Base-by-base conservation (phyloP, 305 asterid species). In the Striga hermonthica region DNA sequence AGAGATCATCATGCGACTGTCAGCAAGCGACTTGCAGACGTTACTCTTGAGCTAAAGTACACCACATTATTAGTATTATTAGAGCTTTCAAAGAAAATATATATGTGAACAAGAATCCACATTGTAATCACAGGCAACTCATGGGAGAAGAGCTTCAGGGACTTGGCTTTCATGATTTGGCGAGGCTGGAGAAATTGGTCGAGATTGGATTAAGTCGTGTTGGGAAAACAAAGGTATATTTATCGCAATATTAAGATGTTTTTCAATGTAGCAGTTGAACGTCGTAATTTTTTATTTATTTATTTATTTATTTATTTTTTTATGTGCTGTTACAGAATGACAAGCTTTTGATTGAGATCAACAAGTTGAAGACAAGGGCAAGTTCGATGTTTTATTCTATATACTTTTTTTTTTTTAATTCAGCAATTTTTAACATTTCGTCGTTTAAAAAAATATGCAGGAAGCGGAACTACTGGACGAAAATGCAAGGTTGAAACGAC, bases 61-160 rank as follows among this genome's bases (percentile, higher is more conserved):
- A 8, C 31, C 5, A 35, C 8, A 1, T 9, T 28, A 38, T 15
- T 10, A n/a, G 31, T 22, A 7, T 41, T 40, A 40, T 35, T 13
- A 9, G 0, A 0, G 16, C 31, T 22, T 22, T 22, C 31, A 22
- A 22, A 22, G 31, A 22, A 22, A 0, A 22, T 22, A 22, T 22
- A 22, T 22, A 22, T 22, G 1, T 31, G 16, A 22, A 22, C 1
- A 22, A 22, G 31, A 22, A 22, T 22, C 31, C 31, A 22, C n/a
- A 0, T 1, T 60, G 58, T 44, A 28, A 22, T 28, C 11, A 22
- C 53, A 85, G 94, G 84, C 88, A 77, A 64, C 90, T 90, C 4
- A 75, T 68, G 57, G 97, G 95, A 72, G 95, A 90, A 77, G 95
- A 84, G 63, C 80, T 90, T 45, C 77, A 82, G 64, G 95, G 77